These are phyloP conservation scores for Talaromyces sp. DNA, from an alignment of 2,329 filamentous ascomycete genomes.

Conservation along the genomic window DNA sequence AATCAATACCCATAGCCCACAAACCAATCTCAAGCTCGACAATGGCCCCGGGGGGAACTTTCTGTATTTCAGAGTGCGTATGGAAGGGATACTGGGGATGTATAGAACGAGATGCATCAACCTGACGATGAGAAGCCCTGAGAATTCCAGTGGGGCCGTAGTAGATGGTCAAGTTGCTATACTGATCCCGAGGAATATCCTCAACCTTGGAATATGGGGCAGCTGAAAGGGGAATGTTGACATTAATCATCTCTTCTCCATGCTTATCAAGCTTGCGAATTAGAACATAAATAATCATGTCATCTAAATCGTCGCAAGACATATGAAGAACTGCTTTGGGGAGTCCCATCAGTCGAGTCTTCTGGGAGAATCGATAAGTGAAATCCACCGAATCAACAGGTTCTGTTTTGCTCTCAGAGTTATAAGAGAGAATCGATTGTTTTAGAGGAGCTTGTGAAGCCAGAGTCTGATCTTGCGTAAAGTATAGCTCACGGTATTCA, in stretches of 20 bases:
- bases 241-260: slow-evolving; percentile 46
- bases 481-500: slow-evolving; percentile 37
- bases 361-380: slow-evolving; percentile 43
- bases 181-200: slow-evolving; percentile 37
- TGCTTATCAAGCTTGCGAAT: slow-evolving; percentile 49
- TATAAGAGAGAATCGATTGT: slow-evolving; percentile 31
- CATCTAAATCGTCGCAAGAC: slow-evolving; percentile 46
- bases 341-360: slow-evolving; percentile 48
- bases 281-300: slow-evolving; percentile 50
- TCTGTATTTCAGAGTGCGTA: slow-evolving; percentile 44
- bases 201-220: slow-evolving; percentile 33
- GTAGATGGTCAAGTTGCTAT: slow-evolving; percentile 44
- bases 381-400: slow-evolving; percentile 47
- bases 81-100: slow-evolving; percentile 39
- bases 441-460: not conserved
- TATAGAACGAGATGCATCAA: slow-evolving; percentile 36
- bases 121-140: slow-evolving; percentile 47
- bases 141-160: slow-evolving; percentile 49
- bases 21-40: slow-evolving; percentile 53
- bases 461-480: slow-evolving; percentile 24
- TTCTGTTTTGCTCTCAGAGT: slow-evolving; percentile 31
- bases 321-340: slow-evolving; percentile 54
- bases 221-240: slow-evolving; percentile 47
- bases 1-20: slow-evolving; percentile 52
- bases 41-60: slow-evolving; percentile 42